Base-by-base conservation (phyloP, 208 protist species). In the Wallacemonas sp. region DNA sequence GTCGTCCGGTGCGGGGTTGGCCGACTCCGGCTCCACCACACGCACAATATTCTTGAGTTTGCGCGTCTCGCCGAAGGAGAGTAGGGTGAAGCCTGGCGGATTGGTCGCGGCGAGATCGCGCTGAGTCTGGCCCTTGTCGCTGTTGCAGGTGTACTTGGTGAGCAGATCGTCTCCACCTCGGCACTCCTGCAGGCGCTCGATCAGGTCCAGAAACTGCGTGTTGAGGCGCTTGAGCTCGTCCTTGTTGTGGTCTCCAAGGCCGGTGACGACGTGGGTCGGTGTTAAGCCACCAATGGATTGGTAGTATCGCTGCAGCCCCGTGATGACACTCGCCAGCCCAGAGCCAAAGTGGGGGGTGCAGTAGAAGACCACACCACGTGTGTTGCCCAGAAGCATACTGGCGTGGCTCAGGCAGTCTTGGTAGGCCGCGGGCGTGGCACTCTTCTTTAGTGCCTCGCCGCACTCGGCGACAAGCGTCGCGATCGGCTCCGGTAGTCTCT, bases 281-380 rank as follows among this genome's bases (percentile, higher is more conserved):
- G 62, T 77, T 2, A 87, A 61, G 12, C 84, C 84, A 23, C 81
- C 85, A 17, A 85, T 39, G 11, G 69, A 68, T 38, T 82, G 70
- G 62, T 87, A 91, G 61, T 84, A 85, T 34, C 78, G 70, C 52
- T 77, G 65, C 26, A 87, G 33, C 8, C 78, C 78, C 0, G 85
- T 82, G 33, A 88, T 78, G 19, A 88, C 69, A 49, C 80, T 87
- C 4, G 81, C 81, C 17, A 91, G 61, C 2, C 71, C 72, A 8
- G 85, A 80, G 1, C 85, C 85, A 74, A 91, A 91, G 68, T 91
- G 85, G 19, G 85, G 85, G 5, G 85, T 91, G 16, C 76, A 70
- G 68, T 87, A 91, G 43, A 91, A 91, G 23, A 91, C 85, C 26
- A 85, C 72, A n/a, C 85, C 85, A 8, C 78, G 73, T 0, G 83